phyloP scores from a whole-genome alignment of 225 moss, liverwort and hornwort species.

The Climacium dendroides region DNA sequence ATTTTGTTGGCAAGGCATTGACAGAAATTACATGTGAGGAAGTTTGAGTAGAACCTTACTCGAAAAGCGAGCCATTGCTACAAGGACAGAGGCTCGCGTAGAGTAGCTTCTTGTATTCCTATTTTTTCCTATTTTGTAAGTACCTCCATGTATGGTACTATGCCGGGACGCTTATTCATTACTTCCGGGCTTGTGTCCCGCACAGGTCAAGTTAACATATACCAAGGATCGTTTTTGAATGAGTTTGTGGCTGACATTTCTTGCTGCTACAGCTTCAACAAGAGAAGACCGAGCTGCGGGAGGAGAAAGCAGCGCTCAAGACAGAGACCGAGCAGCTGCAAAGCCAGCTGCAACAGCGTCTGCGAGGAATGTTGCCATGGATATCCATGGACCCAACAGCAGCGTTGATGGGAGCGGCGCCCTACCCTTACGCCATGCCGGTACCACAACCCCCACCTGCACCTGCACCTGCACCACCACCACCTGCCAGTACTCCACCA shows the following conservation, averaged over 20 bases:
- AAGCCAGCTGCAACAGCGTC: constrained; percentile 67
- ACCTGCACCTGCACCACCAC: not conserved
- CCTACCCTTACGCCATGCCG: constrained; percentile 67
- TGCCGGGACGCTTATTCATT: not conserved
- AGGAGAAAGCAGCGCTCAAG: constrained; percentile 78
- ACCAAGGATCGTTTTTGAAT: not conserved
- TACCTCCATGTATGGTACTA: not conserved
- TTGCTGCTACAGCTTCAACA: constrained; percentile 49
- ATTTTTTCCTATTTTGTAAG: not conserved
- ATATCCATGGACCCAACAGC: constrained; percentile 72
- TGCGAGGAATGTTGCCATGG: constrained; percentile 82
- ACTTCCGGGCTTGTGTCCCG: not conserved
- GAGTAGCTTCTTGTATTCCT: not conserved
- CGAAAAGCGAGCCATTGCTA: not conserved
- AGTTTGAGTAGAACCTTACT: not conserved
- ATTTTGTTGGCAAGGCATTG: too few species aligned
- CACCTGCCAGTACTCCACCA: not conserved
- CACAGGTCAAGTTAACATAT: not conserved
- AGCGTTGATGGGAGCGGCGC: constrained; percentile 66
- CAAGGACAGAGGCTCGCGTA: not conserved
- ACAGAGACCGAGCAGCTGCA: constrained; percentile 82
- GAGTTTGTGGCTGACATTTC: not conserved
- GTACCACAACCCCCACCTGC: constrained; percentile 58
- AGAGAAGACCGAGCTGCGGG: constrained; percentile 91
- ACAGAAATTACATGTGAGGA: not conserved